Evolutionary conservation across 768 basidiomycete species (phyloP).

Genomic region (Boletus pseudopeckii): DNA sequence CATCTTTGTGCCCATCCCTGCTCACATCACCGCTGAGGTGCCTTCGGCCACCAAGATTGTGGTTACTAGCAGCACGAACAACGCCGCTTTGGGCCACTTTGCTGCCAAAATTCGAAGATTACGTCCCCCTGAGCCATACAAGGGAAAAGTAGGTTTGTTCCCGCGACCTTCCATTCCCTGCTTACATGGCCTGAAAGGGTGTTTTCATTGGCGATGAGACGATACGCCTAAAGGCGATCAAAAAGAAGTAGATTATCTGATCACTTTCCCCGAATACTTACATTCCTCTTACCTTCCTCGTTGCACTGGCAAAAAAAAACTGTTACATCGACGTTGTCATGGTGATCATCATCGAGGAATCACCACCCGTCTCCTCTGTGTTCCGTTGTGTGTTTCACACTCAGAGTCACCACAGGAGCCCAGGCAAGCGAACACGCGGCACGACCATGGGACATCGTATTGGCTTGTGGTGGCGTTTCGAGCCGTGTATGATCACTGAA

Average conservation of each 20-base stretch:
- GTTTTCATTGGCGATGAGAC: constrained; percentile 63
- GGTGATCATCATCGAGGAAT: neutral
- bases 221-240: constrained; percentile 84
- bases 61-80: constrained; percentile 80
- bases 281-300: neutral
- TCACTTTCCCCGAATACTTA: constrained; percentile 2
- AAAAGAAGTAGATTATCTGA: constrained; percentile 77
- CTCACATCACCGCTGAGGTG: constrained; percentile 45
- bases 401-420: neutral
- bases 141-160: constrained; percentile 77
- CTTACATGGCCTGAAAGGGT: constrained; percentile 49
- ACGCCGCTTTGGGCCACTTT: constrained; percentile 83
- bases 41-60: constrained; percentile 71
- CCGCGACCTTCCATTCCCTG: neutral
- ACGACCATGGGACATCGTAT: neutral
- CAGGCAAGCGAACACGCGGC: neutral
- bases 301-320: neutral
- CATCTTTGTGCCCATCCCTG: constrained; percentile 78
- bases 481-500: neutral
- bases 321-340: neutral
- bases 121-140: constrained; percentile 93
- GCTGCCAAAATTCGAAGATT: constrained; percentile 80
- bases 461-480: neutral
- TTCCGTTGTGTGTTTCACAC: neutral
- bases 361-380: too few relatives aligned